Conservation (phyloP, 257 asterid species). For the Solanum arcanum region DNA sequence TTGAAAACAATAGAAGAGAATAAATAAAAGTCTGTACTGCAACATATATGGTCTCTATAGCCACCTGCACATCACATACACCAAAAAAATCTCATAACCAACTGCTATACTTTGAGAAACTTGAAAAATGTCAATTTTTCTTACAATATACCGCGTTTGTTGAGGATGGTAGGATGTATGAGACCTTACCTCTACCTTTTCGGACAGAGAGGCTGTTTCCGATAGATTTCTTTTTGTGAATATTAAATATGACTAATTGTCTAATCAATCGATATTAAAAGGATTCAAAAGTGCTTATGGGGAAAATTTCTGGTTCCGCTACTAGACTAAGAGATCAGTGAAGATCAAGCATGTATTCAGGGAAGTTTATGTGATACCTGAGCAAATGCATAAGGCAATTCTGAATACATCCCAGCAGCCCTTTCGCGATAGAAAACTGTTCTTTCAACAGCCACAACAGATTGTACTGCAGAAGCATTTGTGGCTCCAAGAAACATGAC, state of each 20-base stretch:
- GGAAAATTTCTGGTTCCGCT: not conserved
- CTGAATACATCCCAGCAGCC: slow-evolving; percentile 91
- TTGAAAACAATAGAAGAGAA: slow-evolving; percentile 56
- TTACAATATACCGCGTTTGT: not conserved
- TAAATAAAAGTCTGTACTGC: slow-evolving; percentile 54
- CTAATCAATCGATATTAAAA: not conserved
- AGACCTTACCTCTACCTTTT: not conserved
- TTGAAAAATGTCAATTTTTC: not conserved
- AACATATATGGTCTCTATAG: slow-evolving; percentile 67
- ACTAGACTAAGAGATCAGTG: not conserved
- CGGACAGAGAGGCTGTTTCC: not conserved
- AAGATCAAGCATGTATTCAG: not conserved
- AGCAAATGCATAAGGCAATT: slow-evolving; percentile 74
- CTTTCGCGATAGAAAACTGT: slow-evolving; percentile 82
- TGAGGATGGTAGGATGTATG: not conserved
- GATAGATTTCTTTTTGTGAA: not conserved
- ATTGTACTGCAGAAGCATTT: slow-evolving; percentile 66
- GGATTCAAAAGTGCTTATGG: not conserved
- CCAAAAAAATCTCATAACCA: not conserved
- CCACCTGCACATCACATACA: slow-evolving; percentile 32
- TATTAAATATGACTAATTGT: not conserved
- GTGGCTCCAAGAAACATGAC: slow-evolving; percentile 74
- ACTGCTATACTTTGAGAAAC: not conserved
- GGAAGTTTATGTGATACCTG: slow-evolving; percentile 34
- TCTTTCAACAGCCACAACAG: slow-evolving; percentile 63